phyloP scores from a whole-genome alignment of 805 yeast species.

The Sugiyamaella chiloensis region DNA sequence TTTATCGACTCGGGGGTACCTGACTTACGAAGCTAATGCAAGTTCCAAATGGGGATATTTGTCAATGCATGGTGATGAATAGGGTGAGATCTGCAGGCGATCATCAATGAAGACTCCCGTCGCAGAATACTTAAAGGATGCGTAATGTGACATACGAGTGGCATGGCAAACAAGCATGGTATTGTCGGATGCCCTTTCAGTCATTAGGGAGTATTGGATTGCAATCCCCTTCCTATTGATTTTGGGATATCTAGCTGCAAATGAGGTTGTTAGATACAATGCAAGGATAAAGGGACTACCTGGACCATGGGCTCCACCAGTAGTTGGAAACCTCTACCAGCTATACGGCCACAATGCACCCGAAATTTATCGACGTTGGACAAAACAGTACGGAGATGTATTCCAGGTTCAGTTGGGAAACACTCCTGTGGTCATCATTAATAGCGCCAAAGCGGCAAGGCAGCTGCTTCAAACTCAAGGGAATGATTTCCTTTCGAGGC shows the following conservation, averaged over 20 bases:
- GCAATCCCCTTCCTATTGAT: not conserved
- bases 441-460: slow-evolving; percentile 53
- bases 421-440: slow-evolving; percentile 59
- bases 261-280: slow-evolving; percentile 9
- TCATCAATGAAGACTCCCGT: not conserved
- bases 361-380: slow-evolving; percentile 31
- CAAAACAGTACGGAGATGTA: slow-evolving; percentile 37
- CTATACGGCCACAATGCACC: slow-evolving; percentile 35
- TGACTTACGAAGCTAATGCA: not conserved
- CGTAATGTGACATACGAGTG: not conserved
- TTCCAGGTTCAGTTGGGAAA: slow-evolving; percentile 64
- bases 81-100: not conserved
- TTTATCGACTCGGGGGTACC: not conserved
- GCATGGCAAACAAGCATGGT: not conserved
- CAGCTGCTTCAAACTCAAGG: slow-evolving; percentile 51
- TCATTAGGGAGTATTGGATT: not conserved
- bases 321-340: slow-evolving; percentile 32
- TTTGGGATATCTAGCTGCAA: not conserved
- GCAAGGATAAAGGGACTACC: slow-evolving; percentile 17
- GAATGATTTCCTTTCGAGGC: slow-evolving; percentile 61
- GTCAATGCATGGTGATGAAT: not conserved
- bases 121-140: not conserved
- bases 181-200: not conserved
- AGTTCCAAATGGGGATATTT: not conserved
- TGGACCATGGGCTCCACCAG: slow-evolving; percentile 25